Evolutionary conservation across 129 eudicot species (phyloP).

Genomic region (Daucus carota): DH1_v3.0 NC_030386.2:8246501-8247000

Average conservation of each 20-base stretch:
- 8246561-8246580: constrained; percentile 24
- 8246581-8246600: neutral
- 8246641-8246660: no score
- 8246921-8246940: no score
- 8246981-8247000: no score
- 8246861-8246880: neutral
- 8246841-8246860: neutral
- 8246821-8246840: neutral
- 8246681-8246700: neutral
- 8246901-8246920: no score
- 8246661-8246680: no score
- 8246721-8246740: neutral
- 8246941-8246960: neutral
- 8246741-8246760: neutral
- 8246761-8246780: neutral
- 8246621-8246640: neutral
- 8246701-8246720: no score
- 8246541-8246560: constrained; percentile 10
- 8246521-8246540: constrained; percentile 26
- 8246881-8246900: neutral
- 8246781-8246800: neutral
- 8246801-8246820: neutral
- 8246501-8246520: constrained; percentile 87
- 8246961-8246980: neutral
- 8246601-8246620: neutral